Conservation (phyloP, 2,329 filamentous ascomycete species). For the Talaromyces marneffei region DNA sequence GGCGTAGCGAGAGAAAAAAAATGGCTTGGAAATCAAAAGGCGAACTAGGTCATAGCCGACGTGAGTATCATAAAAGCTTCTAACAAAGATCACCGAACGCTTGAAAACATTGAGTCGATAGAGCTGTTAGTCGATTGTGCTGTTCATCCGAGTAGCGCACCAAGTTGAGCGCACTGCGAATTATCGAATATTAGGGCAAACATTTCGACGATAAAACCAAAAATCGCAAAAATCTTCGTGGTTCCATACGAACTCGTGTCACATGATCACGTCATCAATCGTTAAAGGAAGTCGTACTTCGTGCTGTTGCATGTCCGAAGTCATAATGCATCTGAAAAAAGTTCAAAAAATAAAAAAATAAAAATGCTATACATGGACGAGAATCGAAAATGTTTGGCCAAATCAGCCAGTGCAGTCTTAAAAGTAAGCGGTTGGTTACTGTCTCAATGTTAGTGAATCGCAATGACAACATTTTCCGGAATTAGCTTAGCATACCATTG, state of each 20-base stretch:
- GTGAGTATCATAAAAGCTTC: constrained; percentile 12
- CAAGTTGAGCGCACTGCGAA: not conserved
- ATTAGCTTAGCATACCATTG: not conserved
- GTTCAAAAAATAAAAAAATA: constrained; percentile 4
- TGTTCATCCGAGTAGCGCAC: not conserved
- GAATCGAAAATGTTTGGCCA: constrained; percentile 7
- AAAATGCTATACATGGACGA: constrained; percentile 14
- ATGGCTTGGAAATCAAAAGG: constrained; percentile 6
- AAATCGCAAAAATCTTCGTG: constrained; percentile 16
- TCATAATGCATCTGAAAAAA: constrained; percentile 9
- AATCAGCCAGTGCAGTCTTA: not conserved
- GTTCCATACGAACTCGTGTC: constrained; percentile 15
- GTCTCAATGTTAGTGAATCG: not conserved
- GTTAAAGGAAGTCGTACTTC: constrained; percentile 22
- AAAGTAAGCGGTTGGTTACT: constrained; percentile 1
- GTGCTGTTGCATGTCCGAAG: constrained; percentile 16
- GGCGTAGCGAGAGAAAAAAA: constrained; percentile 2
- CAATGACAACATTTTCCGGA: not conserved
- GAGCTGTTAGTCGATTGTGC: constrained; percentile 3
- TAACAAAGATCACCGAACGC: constrained; percentile 9
- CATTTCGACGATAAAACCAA: constrained; percentile 14
- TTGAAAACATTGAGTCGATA: constrained; percentile 10
- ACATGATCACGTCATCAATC: constrained; percentile 28
- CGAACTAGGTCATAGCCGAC: constrained; percentile 10
- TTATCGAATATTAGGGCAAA: constrained; percentile 6